Conservation (phyloP, 1,284 basidiomycete genomes). For the Pyrrhoderma lamaoense region DNA sequence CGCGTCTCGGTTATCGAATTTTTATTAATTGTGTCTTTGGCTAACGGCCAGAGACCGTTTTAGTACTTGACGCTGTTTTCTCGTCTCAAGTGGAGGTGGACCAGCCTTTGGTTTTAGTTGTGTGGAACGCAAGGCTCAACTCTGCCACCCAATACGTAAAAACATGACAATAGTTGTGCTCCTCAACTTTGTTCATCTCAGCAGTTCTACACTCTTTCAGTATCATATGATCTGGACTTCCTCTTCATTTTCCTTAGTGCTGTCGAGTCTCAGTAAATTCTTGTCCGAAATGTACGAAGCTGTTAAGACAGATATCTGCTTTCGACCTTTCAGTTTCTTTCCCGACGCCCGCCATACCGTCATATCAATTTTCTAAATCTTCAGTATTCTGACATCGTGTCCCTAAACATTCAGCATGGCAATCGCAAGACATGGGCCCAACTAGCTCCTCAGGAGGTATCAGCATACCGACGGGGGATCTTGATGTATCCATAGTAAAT, state of each 20-base stretch:
- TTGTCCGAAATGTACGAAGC: not conserved
- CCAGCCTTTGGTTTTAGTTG: not conserved
- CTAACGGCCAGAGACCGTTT: constrained; percentile 3
- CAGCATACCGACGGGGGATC: constrained; percentile 57
- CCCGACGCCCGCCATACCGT: constrained; percentile 1
- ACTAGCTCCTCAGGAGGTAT: constrained; percentile 38
- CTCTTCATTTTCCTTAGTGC: not conserved
- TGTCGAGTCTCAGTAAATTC: not conserved
- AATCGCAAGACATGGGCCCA: constrained; percentile 70
- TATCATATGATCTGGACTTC: not conserved
- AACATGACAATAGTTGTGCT: not conserved
- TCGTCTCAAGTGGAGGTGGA: not conserved
- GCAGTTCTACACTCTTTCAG: not conserved
- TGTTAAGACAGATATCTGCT: not conserved
- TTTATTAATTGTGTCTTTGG: constrained; percentile 1
- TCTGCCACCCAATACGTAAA: not conserved
- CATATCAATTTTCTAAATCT: not conserved
- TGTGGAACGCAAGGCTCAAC: not conserved
- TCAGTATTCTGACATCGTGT: constrained; percentile 13
- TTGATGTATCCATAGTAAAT: constrained; percentile 32
- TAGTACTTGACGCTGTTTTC: not conserved
- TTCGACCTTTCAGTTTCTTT: not conserved
- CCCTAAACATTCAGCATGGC: constrained; percentile 51
- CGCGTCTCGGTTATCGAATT: too few relatives aligned
- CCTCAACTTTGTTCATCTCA: not conserved